Percentiles rank a stretch among this genome's conserved stretches.
phyloP scores from a whole-genome alignment of 345 rosid species.

The Eutrema japonicum region DNA sequence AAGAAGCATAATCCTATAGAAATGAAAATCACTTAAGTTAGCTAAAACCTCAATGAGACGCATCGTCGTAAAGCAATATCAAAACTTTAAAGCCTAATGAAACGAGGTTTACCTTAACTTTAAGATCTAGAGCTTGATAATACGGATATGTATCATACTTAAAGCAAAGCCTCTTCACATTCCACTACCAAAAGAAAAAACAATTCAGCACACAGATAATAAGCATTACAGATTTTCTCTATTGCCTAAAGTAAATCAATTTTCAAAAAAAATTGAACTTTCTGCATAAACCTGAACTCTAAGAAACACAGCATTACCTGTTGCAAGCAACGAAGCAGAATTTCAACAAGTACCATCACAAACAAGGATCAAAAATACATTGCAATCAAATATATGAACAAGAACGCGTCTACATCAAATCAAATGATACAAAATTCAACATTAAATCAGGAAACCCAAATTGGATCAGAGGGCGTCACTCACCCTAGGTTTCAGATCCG shows the following conservation, averaged over 20 bases:
- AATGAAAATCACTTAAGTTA: too few relatives aligned
- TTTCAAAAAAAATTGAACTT: constrained; percentile 5
- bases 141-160: constrained; percentile 90
- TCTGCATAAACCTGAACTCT: neutral
- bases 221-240: neutral
- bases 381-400: neutral
- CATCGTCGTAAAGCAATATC: too few relatives aligned
- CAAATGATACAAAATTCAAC: neutral
- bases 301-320: constrained; percentile 47
- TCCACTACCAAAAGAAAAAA: constrained; percentile 57
- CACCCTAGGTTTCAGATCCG: too few relatives aligned
- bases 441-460: constrained; percentile 2
- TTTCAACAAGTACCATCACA: constrained; percentile 51
- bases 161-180: constrained; percentile 74
- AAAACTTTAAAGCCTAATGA: too few relatives aligned
- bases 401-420: neutral
- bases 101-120: too few relatives aligned
- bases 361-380: neutral
- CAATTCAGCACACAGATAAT: constrained; percentile 1
- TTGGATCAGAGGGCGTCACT: too few relatives aligned
- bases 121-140: too few relatives aligned
- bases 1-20: too few relatives aligned
- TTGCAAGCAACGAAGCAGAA: constrained; percentile 73
- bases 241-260: neutral
- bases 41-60: too few relatives aligned